A percentile compares a stretch with the other conserved stretches of the same genome.
phyloP scores from a whole-genome alignment of 2,329 filamentous ascomycete genomes.

The Scleromitrula shiraiana region DNA sequence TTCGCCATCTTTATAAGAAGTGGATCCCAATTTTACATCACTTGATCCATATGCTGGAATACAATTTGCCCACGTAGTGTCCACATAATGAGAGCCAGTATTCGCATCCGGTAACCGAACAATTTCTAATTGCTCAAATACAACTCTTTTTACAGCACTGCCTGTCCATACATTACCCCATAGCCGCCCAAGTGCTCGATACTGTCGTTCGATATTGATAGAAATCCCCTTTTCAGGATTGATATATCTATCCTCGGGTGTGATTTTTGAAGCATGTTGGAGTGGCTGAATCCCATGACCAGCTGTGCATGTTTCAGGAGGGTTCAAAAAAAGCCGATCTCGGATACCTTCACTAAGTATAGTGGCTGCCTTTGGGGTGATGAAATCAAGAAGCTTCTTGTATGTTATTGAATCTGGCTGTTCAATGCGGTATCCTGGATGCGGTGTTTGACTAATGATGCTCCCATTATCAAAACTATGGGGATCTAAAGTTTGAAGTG shows the following conservation, averaged over 20 bases:
- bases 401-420: slow-evolving; percentile 40
- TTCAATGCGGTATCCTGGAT: slow-evolving; percentile 43
- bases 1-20: slow-evolving; percentile 14
- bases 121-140: slow-evolving; percentile 20
- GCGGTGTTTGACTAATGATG: slow-evolving; percentile 63
- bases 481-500: slow-evolving; percentile 78
- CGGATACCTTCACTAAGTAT: slow-evolving; percentile 63
- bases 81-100: no score
- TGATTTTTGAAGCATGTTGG: slow-evolving; percentile 65
- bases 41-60: neutral
- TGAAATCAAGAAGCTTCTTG: slow-evolving; percentile 40
- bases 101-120: slow-evolving; percentile 9
- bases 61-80: no score
- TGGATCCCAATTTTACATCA: neutral
- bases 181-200: slow-evolving; percentile 54
- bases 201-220: slow-evolving; percentile 46
- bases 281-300: slow-evolving; percentile 23
- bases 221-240: slow-evolving; percentile 48
- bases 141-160: slow-evolving; percentile 17
- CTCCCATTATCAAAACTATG: slow-evolving; percentile 69
- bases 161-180: slow-evolving; percentile 45
- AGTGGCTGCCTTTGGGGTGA: slow-evolving; percentile 58
- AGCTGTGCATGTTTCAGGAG: slow-evolving; percentile 34
- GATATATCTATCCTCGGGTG: slow-evolving; percentile 53
- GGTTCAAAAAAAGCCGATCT: slow-evolving; percentile 56